Conservation (phyloP, 257 asterid species). For the Eucommia ulmoides region DNA sequence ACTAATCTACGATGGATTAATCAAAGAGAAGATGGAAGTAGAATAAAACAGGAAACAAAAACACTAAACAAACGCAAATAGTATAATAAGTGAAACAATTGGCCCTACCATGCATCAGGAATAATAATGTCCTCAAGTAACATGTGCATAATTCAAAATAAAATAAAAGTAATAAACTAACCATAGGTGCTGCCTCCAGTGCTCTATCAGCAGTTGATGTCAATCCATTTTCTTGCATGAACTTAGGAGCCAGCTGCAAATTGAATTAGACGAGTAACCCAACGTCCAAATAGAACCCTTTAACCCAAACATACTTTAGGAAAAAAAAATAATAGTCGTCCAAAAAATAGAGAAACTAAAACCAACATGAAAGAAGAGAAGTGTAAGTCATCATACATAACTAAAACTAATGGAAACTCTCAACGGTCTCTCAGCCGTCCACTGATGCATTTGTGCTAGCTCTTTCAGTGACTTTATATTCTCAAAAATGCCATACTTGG, state of each 20-base stretch:
- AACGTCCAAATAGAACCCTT: too few species aligned
- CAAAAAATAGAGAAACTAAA: conserved; percentile 3
- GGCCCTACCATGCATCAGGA: too few species aligned
- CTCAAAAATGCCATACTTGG: conserved; percentile 93
- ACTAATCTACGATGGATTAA: too few species aligned
- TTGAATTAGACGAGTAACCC: too few species aligned
- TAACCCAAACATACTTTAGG: too few species aligned
- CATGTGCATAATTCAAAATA: too few species aligned
- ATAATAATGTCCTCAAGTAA: background rate
- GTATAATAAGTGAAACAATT: too few species aligned
- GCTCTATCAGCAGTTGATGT: conserved; percentile 97
- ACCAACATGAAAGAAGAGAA: background rate
- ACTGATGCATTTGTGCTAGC: conserved; percentile 85
- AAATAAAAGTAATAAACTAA: conserved; percentile 25
- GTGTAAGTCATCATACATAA: conserved; percentile 37
- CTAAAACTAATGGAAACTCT: conserved; percentile 96
- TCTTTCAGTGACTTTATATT: conserved; percentile 77
- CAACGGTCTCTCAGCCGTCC: conserved; percentile 90
- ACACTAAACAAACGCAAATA: too few species aligned
- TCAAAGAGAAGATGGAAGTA: too few species aligned
- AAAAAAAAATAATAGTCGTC: background rate
- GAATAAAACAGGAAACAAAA: too few species aligned
- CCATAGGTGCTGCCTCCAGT: conserved; percentile 97
- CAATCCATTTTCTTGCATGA: conserved; percentile 75
- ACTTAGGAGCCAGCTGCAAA: conserved; percentile 80